Evolutionary conservation across 345 rosid genomes (phyloP).

Genomic region (Melastoma malabathricum): DNA sequence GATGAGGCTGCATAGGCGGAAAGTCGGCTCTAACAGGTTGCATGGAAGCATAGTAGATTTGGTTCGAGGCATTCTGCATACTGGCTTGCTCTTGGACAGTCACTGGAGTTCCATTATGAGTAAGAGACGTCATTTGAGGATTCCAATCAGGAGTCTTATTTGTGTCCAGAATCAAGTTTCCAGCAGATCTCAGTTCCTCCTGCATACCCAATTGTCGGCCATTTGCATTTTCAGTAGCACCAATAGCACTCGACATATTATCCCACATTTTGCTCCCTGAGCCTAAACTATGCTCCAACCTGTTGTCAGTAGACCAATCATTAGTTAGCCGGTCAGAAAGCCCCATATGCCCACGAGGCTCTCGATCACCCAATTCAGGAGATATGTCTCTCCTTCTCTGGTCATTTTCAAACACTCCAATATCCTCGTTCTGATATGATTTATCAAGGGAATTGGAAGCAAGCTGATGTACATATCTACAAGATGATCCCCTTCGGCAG

Average conservation of each 20-base stretch:
- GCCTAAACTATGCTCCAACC: constrained; percentile 19
- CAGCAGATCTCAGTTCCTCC: constrained; percentile 28
- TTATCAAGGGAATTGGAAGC: constrained; percentile 37
- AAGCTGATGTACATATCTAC: constrained; percentile 65
- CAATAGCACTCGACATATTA: constrained; percentile 14
- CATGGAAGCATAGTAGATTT: neutral
- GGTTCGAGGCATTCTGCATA: neutral
- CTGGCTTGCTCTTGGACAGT: neutral
- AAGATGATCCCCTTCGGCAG: constrained; percentile 69
- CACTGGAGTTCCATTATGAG: constrained; percentile 1
- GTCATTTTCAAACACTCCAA: constrained; percentile 19
- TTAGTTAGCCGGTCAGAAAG: constrained; percentile 16
- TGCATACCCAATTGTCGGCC: neutral
- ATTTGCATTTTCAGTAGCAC: constrained; percentile 2
- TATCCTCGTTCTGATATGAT: constrained; percentile 13
- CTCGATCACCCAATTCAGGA: constrained; percentile 4
- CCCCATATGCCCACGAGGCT: constrained; percentile 7
- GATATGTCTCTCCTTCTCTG: constrained; percentile 14
- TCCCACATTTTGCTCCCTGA: constrained; percentile 10
- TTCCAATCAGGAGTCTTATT: constrained; percentile 93
- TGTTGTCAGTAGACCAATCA: constrained; percentile 22
- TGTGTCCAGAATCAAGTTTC: constrained; percentile 45
- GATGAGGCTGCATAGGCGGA: constrained; percentile 1
- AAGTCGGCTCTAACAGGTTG: constrained; percentile 1
- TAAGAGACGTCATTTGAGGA: constrained; percentile 12